Base-by-base conservation (phyloP, 176 grass and related monocot species). In the Aegilops speltoides region DNA sequence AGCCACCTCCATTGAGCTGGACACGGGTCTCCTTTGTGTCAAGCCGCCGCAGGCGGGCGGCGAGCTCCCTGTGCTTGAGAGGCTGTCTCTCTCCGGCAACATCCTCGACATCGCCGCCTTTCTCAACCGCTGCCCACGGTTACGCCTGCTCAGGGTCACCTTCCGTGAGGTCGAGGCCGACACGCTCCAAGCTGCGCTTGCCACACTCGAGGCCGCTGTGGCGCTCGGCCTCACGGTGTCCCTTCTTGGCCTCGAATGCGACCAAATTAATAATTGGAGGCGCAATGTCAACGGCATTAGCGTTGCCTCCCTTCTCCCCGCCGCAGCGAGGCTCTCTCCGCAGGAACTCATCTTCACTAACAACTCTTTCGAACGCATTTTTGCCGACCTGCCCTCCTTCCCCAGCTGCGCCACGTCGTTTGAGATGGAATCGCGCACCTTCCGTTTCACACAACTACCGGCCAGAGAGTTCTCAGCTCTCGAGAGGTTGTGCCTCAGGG, bases 201-300 rank as follows among this genome's bases (percentile, higher is more conserved):
- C 64, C 64, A 0, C 14, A 3, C 64, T 67, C 5, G 28, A 67
- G 6, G 6, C 64, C 1, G 64, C 64, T 0, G 15, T 13, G 0
- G 0, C 24, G 10, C 28, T 8, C 14, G 64, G 29, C 29, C 64
- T 67, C 7, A 29, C 1, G 5, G 28, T 67, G 28, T 32, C 28
- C 28, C 64, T 14, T 3, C 28, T 64, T 5, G 61, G 61, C 61
- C 3, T 64, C 4, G 60, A 63, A 57, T 57, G 16, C 16, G 6
- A 57, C 16, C 1, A 0, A 6, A 2, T 20, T 19, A 20, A 57
- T 5, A 10, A 0, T 13, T 45, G 60, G 60, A 63, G 60, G 8
- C 3, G 4, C 1, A 0, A 3, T 0, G 9, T 63, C 0, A 1
- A 12, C 1, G 60, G 22, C 60, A 0, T 4, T 63, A 0, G 22